Base-by-base conservation (phyloP, 441 rosid genomes). In the Erysimum cheiri region DNA sequence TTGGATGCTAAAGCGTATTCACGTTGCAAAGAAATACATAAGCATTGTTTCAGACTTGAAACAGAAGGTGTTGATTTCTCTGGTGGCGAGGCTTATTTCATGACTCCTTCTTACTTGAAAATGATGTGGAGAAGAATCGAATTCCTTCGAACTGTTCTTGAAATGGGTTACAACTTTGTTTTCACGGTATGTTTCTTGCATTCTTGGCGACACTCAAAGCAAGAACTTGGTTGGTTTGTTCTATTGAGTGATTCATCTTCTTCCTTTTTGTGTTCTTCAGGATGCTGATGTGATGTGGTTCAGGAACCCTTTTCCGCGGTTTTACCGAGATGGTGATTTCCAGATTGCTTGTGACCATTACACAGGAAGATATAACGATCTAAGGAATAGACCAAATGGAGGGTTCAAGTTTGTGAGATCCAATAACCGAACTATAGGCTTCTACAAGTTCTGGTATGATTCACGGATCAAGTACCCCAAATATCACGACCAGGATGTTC, bases 251-350 rank as follows among this genome's bases (percentile, higher is more conserved):
- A 49, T 65, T 9, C 4, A 5, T 55, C 28, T 48, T 41, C 14
- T 48, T 48, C 52, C 28, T 17, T 17, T n/a, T 7, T 26, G n/a
- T 33, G 6, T 5, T 72, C n/a, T 49, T 1, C 53, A 91, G 97
- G 97, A 91, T 85, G 93, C 91, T 78, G 96, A 92, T 85, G 68
- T 89, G 80, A 84, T 92, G 96, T 91, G 97, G 97, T 84, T 91
- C 77, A 84, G 96, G 75, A 80, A 89, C 76, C 97, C 97, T 43
- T 89, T 89, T 81, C 83, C 83, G 1, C 79, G 73, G 76, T 89
- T 92, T 78, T 83, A 81, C 77, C 29, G 41, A 13, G 88, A 84
- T 72, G 85, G 77, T 15, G 96, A 91, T 82, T 85, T 89, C 77
- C 94, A 92, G 82, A 85, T 87, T 74, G 94, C 97, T 8, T 92